A percentile compares a stretch with the other conserved stretches of the same genome.
phyloP scores from a whole-genome alignment of 768 basidiomycete species.

The Solioccasus polychromus region DNA sequence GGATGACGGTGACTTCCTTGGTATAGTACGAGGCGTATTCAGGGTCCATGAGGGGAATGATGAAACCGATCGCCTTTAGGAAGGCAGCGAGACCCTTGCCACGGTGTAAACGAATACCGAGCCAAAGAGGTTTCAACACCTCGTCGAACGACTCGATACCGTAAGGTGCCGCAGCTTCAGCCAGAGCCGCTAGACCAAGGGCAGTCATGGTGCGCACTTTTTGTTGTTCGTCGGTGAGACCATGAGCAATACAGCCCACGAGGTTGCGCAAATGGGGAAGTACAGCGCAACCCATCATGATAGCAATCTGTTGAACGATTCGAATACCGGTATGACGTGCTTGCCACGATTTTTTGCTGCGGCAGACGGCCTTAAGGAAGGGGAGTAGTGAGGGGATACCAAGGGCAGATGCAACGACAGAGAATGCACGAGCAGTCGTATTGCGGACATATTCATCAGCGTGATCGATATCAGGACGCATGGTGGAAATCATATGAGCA shows the following conservation, averaged over 20 bases:
- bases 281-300: conserved; percentile 99
- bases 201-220: conserved; percentile 83
- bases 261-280: conserved; percentile 95
- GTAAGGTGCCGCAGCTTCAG: conserved; percentile 96
- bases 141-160: conserved; percentile 99
- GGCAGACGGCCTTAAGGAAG: conserved; percentile 97
- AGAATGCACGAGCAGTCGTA: conserved; percentile 97
- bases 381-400: conserved; percentile 97
- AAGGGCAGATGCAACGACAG: conserved; percentile 96
- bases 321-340: conserved; percentile 99
- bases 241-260: conserved; percentile 91
- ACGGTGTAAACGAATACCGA: conserved; percentile 74
- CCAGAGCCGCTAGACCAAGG: conserved; percentile 80
- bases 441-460: conserved; percentile 99
- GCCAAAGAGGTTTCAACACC: conserved; percentile 80
- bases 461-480: conserved; percentile 99
- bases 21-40: conserved; percentile 99
- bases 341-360: conserved; percentile 99
- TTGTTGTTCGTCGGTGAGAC: conserved; percentile 74
- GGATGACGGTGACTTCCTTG: conserved; percentile 94
- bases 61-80: conserved; percentile 94
- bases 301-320: conserved; percentile 98
- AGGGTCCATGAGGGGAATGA: conserved; percentile 99
- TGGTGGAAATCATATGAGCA: conserved; percentile 99
- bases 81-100: conserved; percentile 78